A percentile compares a stretch with the other conserved stretches of the same genome.
Conservation (phyloP, 345 rosid genomes). For the Populus deltoides region DNA sequence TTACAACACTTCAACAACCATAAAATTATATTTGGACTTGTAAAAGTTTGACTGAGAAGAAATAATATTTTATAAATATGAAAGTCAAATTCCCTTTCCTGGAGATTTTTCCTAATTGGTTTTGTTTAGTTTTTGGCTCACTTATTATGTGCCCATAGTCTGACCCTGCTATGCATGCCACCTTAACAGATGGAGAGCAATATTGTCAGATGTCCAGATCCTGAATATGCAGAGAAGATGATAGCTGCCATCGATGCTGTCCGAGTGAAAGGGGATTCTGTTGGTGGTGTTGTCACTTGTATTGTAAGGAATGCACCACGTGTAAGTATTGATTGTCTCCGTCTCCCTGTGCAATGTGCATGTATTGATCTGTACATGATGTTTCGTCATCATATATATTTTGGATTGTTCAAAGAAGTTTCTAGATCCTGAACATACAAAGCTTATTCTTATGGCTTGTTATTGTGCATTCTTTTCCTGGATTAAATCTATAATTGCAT, state of each 20-base stretch:
- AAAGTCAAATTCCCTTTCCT: not conserved
- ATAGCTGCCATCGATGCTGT: conserved; percentile 87
- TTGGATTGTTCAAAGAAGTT: not conserved
- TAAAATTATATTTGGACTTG: not conserved
- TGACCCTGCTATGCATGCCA: not conserved
- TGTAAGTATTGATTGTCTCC: conserved; percentile 37
- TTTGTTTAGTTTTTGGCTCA: not conserved
- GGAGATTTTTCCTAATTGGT: not conserved
- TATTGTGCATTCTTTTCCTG: not conserved
- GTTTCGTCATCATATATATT: not conserved
- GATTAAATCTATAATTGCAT: conserved; percentile 24
- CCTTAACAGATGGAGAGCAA: conserved; percentile 79
- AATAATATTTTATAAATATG: not conserved
- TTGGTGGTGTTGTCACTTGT: conserved; percentile 96
- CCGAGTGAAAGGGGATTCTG: conserved; percentile 81
- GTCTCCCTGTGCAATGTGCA: not conserved
- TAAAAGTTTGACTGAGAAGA: not conserved
- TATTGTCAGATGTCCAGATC: conserved; percentile 93
- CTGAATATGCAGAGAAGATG: conserved; percentile 95
- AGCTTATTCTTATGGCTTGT: not conserved
- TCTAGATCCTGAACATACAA: not conserved
- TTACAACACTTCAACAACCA: not conserved
- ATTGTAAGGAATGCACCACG: conserved; percentile 87
- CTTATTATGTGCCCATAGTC: not conserved
- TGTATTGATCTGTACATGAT: not conserved